Percentiles rank a stretch among this genome's conserved stretches.
Conservation (phyloP, 345 rosid species). For the Turritis glabra region DNA sequence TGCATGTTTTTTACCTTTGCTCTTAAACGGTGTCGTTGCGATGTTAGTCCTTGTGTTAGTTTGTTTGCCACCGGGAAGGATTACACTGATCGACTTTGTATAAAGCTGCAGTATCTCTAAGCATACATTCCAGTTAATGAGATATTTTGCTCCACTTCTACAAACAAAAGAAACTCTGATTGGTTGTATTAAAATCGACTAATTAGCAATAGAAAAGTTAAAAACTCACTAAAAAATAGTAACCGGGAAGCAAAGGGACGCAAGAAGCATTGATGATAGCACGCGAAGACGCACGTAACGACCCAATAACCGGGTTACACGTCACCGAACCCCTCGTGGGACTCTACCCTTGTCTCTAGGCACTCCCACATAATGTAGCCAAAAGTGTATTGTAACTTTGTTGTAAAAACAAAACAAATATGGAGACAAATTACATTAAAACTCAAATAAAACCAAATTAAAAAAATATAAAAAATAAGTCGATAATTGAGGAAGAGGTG, state of each 20-base stretch:
- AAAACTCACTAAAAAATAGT: background rate
- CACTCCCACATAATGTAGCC: background rate
- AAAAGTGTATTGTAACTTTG: background rate
- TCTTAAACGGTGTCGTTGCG: background rate
- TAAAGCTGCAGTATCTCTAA: too few species aligned
- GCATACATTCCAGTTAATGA: too few species aligned
- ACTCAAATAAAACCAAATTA: background rate
- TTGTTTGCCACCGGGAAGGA: too few species aligned
- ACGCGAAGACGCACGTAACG: conserved; percentile 23
- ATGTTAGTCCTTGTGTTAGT: too few species aligned
- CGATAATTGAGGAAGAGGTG: conserved; percentile 25
- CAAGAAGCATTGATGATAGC: conserved; percentile 12
- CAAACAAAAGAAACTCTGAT: background rate
- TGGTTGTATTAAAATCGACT: background rate
- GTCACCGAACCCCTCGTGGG: conserved; percentile 15
- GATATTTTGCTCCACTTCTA: too few species aligned
- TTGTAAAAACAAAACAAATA: conserved; percentile 19
- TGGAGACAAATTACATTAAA: conserved; percentile 7
- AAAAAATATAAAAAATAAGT: background rate
- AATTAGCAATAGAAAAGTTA: background rate
- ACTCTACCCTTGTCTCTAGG: conserved; percentile 9
- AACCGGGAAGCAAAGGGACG: conserved; percentile 17
- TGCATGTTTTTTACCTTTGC: background rate
- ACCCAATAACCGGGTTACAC: conserved; percentile 16
- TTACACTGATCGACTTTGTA: too few species aligned